Evolutionary conservation across 176 grass and related monocot species (phyloP).

Genomic region (Tillandsia fasciculata): DNA sequence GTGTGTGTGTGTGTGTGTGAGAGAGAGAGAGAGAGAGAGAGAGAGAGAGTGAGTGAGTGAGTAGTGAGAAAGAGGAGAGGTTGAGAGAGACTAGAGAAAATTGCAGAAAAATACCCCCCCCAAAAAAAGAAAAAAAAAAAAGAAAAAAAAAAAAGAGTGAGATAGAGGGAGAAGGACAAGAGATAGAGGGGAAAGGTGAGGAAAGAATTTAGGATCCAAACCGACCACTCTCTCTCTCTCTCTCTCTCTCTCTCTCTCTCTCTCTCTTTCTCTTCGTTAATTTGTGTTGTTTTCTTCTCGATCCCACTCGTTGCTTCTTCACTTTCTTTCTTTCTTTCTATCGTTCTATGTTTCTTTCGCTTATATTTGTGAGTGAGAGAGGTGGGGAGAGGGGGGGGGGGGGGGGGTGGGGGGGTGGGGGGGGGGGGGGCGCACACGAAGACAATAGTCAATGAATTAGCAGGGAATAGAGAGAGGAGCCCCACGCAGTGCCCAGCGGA

Average conservation of each 20-base stretch:
- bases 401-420: too few species aligned
- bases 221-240: background rate
- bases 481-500: conserved; percentile 16
- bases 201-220: conserved; percentile 2
- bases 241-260: background rate
- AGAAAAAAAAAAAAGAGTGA: background rate
- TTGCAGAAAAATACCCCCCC: background rate
- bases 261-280: background rate
- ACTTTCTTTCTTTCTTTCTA: background rate
- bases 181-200: background rate
- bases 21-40: too few species aligned
- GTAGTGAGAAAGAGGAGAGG: too few species aligned
- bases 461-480: conserved; percentile 2
- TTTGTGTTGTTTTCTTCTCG: background rate
- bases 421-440: background rate
- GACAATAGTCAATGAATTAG: conserved; percentile 13
- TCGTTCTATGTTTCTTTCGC: background rate
- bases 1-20: too few species aligned
- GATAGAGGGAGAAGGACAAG: background rate
- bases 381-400: too few species aligned
- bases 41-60: too few species aligned
- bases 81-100: conserved; percentile 3
- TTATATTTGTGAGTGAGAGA: background rate
- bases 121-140: background rate
- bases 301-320: background rate